Percentiles rank a stretch among this genome's conserved stretches.
Evolutionary conservation across 352 stramenopile genomes (phyloP).

Genomic region (Globisporangium yorkense): DNA sequence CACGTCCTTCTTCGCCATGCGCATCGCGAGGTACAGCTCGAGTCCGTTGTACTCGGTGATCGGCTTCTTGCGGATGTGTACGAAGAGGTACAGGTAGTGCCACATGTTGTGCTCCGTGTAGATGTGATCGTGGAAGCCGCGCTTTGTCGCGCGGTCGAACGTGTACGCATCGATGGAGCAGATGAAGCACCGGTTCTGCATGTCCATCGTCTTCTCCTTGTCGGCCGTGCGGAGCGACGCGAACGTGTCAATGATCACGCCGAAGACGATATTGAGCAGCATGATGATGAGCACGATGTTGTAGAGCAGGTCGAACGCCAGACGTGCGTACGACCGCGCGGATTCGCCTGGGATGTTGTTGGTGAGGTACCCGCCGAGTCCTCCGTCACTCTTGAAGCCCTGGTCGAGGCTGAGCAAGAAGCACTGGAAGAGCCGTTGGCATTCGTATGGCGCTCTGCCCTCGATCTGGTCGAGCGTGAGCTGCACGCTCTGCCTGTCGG

Average conservation of each 20-base stretch:
- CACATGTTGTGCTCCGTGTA: slow-evolving; percentile 79
- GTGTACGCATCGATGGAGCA: slow-evolving; percentile 78
- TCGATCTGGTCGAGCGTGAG: slow-evolving; percentile 28
- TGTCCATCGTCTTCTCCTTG: slow-evolving; percentile 59
- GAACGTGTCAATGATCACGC: slow-evolving; percentile 80
- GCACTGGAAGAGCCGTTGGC: slow-evolving; percentile 63
- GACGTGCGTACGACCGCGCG: slow-evolving; percentile 36
- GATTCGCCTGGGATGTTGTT: slow-evolving; percentile 29
- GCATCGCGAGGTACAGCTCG: slow-evolving; percentile 75
- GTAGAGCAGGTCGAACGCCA: slow-evolving; percentile 62
- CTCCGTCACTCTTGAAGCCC: slow-evolving; percentile 59
- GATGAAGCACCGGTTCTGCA: slow-evolving; percentile 72
- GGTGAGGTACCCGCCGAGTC: slow-evolving; percentile 46
- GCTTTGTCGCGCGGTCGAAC: slow-evolving; percentile 60
- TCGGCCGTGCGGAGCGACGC: slow-evolving; percentile 59
- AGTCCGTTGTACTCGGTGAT: slow-evolving; percentile 77
- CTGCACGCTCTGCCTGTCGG: neutral
- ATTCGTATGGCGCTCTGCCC: slow-evolving; percentile 43
- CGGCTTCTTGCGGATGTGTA: slow-evolving; percentile 72
- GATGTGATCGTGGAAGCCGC: slow-evolving; percentile 71
- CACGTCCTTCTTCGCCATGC: slow-evolving; percentile 70
- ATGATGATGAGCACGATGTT: slow-evolving; percentile 68
- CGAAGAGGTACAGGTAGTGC: slow-evolving; percentile 77
- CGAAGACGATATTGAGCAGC: slow-evolving; percentile 75
- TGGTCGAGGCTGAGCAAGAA: slow-evolving; percentile 71